phyloP scores from a whole-genome alignment of 805 yeast species.

The Kluyveromyces wickerhamii region DNA sequence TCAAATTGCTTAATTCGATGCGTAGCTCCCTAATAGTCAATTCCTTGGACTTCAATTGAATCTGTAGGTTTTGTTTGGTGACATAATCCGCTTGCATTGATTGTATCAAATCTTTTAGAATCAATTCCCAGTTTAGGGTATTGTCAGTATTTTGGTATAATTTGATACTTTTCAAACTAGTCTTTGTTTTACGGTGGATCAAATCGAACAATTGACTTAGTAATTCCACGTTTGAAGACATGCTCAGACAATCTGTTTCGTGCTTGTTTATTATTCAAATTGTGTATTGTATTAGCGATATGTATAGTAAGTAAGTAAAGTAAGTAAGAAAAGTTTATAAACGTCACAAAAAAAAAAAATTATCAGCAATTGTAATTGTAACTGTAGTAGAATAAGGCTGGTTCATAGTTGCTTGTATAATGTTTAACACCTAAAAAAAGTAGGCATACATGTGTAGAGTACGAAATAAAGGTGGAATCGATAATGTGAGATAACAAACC shows the following conservation, averaged over 20 bases:
- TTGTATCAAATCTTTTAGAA: background rate
- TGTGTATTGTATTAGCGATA: too few species aligned
- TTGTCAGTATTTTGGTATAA: background rate
- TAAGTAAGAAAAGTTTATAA: slow-evolving; percentile 2
- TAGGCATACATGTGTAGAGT: too few species aligned
- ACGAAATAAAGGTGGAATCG: too few species aligned
- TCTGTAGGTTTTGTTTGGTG: background rate
- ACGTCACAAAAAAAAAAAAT: slow-evolving; percentile 2
- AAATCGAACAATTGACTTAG: background rate
- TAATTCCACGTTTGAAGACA: background rate
- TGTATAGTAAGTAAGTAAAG: too few species aligned
- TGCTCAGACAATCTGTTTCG: too few species aligned
- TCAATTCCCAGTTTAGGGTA: background rate
- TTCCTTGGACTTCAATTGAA: slow-evolving; percentile 2
- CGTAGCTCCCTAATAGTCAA: background rate
- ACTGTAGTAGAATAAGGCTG: too few species aligned
- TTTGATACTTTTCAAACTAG: background rate
- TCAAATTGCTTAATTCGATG: slow-evolving; percentile 2
- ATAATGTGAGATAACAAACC: too few species aligned
- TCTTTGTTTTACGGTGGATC: background rate
- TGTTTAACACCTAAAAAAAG: too few species aligned
- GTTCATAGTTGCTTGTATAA: too few species aligned
- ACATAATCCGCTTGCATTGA: slow-evolving; percentile 1
- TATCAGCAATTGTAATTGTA: too few species aligned
- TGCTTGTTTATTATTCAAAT: too few species aligned